phyloP scores from a whole-genome alignment of 1,139 yeast genomes.

The Scheffersomyces cryptocercus region DNA sequence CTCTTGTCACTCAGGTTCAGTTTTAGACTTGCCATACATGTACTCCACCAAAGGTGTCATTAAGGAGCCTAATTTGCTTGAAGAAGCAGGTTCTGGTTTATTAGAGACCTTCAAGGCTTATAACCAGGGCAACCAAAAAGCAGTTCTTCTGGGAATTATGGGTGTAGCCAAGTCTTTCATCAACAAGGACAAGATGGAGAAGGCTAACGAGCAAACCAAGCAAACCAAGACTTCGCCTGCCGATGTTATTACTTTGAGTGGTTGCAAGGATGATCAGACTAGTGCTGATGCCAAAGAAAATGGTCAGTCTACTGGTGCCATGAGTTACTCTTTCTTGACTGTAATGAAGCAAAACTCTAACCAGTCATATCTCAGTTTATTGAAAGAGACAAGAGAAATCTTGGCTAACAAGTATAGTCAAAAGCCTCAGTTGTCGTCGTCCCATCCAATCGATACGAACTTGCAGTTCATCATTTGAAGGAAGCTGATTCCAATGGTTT shows the following conservation, averaged over 20 bases:
- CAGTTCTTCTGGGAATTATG: slow-evolving; percentile 2
- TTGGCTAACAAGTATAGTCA: slow-evolving; percentile 12
- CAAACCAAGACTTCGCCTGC: slow-evolving; percentile 16
- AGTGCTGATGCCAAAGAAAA: slow-evolving; percentile 18
- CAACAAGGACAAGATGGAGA: slow-evolving; percentile 2
- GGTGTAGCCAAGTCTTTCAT: slow-evolving; percentile 4
- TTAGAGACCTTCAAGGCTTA: slow-evolving; percentile 4
- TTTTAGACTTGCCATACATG: slow-evolving; percentile 5
- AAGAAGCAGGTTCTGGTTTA: slow-evolving; percentile 5
- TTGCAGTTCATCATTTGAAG: slow-evolving; percentile 12
- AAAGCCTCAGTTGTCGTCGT: slow-evolving; percentile 18
- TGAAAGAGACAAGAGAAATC: slow-evolving; percentile 5
- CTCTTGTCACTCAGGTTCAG: slow-evolving; percentile 6
- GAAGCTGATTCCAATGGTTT: neutral
- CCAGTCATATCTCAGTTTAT: slow-evolving; percentile 9
- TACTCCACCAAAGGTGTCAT: slow-evolving; percentile 6
- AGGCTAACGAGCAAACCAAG: slow-evolving; percentile 1
- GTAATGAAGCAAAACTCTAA: slow-evolving; percentile 12
- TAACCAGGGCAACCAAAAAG: slow-evolving; percentile 4
- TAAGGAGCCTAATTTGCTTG: slow-evolving; percentile 5
- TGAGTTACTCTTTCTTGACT: slow-evolving; percentile 18
- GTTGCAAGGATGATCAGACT: slow-evolving; percentile 21
- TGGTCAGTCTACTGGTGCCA: slow-evolving; percentile 17
- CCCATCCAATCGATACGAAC: slow-evolving; percentile 19
- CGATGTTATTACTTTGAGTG: slow-evolving; percentile 16